These are phyloP conservation scores for Metschnikowia vanudenii DNA, from an alignment of 805 yeast species.

Conservation along the genomic window DNA sequence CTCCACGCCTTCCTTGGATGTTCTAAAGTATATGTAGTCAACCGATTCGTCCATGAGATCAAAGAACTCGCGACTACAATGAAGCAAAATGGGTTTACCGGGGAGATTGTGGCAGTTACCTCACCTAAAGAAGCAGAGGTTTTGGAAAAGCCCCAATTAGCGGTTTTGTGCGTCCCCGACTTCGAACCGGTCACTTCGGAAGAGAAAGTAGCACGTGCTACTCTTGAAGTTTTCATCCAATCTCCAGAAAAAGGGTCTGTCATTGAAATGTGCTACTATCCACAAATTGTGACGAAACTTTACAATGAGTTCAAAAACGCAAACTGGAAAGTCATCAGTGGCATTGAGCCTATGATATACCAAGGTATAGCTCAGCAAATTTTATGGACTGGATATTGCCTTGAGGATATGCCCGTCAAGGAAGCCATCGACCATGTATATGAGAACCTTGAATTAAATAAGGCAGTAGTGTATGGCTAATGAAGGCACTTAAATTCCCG, in stretches of 20 bases:
- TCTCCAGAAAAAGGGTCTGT: constrained; percentile 24
- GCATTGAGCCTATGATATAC: constrained; percentile 32
- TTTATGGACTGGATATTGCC: constrained; percentile 30
- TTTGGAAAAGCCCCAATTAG: constrained; percentile 21
- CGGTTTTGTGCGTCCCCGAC: constrained; percentile 32
- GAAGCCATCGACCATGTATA: constrained; percentile 24
- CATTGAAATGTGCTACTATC: constrained; percentile 37
- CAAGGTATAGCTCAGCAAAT: constrained; percentile 33
- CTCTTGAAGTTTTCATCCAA: constrained; percentile 28
- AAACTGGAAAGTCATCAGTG: constrained; percentile 31
- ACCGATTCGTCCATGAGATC: constrained; percentile 29
- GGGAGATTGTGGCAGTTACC: constrained; percentile 26
- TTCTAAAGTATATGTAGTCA: constrained; percentile 27
- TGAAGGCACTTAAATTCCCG: too few species aligned
- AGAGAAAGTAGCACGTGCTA: constrained; percentile 26
- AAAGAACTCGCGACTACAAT: constrained; percentile 21
- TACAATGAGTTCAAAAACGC: constrained; percentile 23
- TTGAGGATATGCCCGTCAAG: constrained; percentile 26
- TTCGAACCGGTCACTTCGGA: constrained; percentile 24
- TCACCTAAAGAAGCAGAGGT: constrained; percentile 25
- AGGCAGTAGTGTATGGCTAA: too few species aligned
- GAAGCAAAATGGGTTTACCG: constrained; percentile 23
- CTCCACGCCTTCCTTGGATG: constrained; percentile 27
- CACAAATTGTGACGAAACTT: constrained; percentile 26
- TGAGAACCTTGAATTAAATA: constrained; percentile 2